Conservation (phyloP, 768 basidiomycete genomes). For the Xerocomus spinulosus region DNA sequence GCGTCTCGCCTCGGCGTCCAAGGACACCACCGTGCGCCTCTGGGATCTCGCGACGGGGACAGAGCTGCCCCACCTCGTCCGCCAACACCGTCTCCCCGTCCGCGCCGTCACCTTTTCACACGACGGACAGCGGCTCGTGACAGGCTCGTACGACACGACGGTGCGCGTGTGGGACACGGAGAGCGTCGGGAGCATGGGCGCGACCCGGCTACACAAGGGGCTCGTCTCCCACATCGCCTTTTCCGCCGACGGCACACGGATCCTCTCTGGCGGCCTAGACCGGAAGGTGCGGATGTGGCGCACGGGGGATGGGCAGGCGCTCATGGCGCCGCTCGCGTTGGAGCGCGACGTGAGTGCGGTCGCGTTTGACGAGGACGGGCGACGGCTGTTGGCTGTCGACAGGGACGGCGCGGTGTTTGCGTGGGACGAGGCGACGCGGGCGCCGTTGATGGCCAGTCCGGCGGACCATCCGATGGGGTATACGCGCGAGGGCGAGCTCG, state of each 20-base stretch:
- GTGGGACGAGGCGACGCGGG: slow-evolving; percentile 23
- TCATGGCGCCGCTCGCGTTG: slow-evolving; percentile 19
- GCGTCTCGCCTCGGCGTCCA: slow-evolving; percentile 29
- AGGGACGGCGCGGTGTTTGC: slow-evolving; percentile 22
- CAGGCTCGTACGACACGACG: slow-evolving; percentile 22
- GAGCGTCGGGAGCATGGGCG: slow-evolving; percentile 26
- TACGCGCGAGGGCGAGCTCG: slow-evolving; percentile 6
- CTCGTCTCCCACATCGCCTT: slow-evolving; percentile 27
- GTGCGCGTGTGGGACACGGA: slow-evolving; percentile 32
- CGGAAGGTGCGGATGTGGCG: slow-evolving; percentile 30
- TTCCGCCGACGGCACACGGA: slow-evolving; percentile 23
- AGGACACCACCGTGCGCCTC: slow-evolving; percentile 29
- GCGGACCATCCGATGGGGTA: slow-evolving; percentile 16
- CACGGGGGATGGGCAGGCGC: slow-evolving; percentile 15
- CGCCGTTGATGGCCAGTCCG: slow-evolving; percentile 15
- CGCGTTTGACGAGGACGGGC: slow-evolving; percentile 17
- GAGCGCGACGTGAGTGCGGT: slow-evolving; percentile 18
- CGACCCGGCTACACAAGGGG: slow-evolving; percentile 22
- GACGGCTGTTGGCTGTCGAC: slow-evolving; percentile 24
- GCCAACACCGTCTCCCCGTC: slow-evolving; percentile 25
- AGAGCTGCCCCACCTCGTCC: slow-evolving; percentile 24
- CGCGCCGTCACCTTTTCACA: slow-evolving; percentile 26
- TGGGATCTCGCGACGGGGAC: slow-evolving; percentile 21
- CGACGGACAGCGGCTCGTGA: slow-evolving; percentile 27
- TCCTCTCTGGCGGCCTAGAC: slow-evolving; percentile 30